Base-by-base conservation (phyloP, 352 stramenopile species). In the Pythium pectinolyticum region DNA sequence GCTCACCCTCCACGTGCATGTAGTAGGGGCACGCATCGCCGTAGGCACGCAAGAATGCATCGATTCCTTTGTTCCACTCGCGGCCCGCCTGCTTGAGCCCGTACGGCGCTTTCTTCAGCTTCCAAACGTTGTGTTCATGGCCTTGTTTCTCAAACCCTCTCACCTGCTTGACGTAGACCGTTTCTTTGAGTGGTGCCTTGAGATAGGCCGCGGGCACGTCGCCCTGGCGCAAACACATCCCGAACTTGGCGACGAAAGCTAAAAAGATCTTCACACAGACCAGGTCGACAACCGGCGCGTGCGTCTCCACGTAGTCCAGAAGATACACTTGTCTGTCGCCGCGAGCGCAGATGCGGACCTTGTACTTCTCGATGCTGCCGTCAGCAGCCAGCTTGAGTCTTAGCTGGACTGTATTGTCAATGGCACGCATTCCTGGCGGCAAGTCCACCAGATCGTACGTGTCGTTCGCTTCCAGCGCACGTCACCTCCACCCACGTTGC, bases 201-300 rank as follows among this genome's bases (percentile, higher is more conserved):
- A 58, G 19, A 22, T 65, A 58, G 7, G 39, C 57, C 5, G 47
- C 24, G 2, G 57, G 57, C 4, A 58, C 57, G 17, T 65, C 28
- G 3, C 57, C 57, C 37, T 65, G 57, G 4, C 46, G 47, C 20
- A 58, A 20, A n/a, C 28, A 0, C 47, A 65, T 51, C 2, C 45
- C n/a, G n/a, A 45, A 41, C 8, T 35, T 37, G 25, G 19, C 46
- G 1, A 53, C 57, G 1, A 65, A 12, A 15, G n/a, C 57, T 5
- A 57, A 43, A 28, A 57, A 65, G n/a, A 65, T 39, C 32, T 37
- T 39, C 5, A 65, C 48, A 28, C 41, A 54, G 2, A 34, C 39
- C 15, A 62, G 28, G 15, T 49, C 37, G n/a, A 40, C 22, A 1
- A 62, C 55, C 3, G 55, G 40, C 4, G 55, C 55, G 40, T 41